Evolutionary conservation across 768 basidiomycete genomes (phyloP).

Genomic region (Suillus brevipes): DNA sequence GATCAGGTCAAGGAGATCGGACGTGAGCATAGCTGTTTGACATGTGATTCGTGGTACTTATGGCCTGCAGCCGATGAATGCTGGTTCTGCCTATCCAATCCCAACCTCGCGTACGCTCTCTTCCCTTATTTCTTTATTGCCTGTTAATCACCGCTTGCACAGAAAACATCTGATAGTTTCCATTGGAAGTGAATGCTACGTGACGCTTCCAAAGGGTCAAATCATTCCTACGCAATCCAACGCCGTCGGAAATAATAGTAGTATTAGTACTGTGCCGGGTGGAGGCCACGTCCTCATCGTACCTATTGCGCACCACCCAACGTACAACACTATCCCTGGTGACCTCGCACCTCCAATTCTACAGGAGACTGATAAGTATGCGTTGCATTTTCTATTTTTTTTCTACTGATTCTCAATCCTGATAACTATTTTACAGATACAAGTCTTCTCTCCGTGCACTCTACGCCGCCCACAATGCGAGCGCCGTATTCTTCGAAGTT

Average conservation of each 20-base stretch:
- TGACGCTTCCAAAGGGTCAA: constrained; percentile 96
- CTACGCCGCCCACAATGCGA: constrained; percentile 68
- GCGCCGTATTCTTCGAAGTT: constrained; percentile 84
- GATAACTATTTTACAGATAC: constrained; percentile 48
- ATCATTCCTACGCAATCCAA: constrained; percentile 78
- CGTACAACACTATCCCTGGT: constrained; percentile 75
- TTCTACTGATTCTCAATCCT: constrained; percentile 1
- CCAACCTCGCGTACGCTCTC: constrained; percentile 72
- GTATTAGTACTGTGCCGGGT: constrained; percentile 66
- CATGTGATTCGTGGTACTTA: not conserved
- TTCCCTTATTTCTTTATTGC: not conserved
- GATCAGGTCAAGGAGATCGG: constrained; percentile 74
- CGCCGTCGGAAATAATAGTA: constrained; percentile 38
- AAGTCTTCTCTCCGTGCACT: constrained; percentile 72
- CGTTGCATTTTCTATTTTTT: constrained; percentile 15
- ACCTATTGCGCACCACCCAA: constrained; percentile 92
- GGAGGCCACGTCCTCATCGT: constrained; percentile 96
- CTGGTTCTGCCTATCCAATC: constrained; percentile 98
- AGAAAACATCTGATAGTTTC: constrained; percentile 96
- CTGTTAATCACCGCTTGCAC: constrained; percentile 5
- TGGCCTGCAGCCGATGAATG: constrained; percentile 76
- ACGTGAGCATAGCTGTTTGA: constrained; percentile 49
- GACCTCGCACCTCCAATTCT: constrained; percentile 76
- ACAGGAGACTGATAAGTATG: constrained; percentile 75
- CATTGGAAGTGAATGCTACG: constrained; percentile 91